Base-by-base conservation (phyloP, 306 rosid species). In the Ammopiptanthus mongolicus region DNA sequence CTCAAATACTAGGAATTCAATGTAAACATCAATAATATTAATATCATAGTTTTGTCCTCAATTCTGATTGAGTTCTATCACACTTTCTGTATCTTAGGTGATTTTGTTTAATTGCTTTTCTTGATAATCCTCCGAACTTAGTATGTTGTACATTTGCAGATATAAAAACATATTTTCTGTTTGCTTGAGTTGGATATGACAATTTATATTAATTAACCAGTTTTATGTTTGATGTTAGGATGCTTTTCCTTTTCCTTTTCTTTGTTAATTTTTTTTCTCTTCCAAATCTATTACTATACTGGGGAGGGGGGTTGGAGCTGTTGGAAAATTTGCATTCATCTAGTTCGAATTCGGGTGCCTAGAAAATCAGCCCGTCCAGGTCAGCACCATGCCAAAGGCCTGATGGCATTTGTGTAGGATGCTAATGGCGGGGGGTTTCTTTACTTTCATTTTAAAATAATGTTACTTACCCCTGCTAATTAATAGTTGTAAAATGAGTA, bases 401-500 rank as follows among this genome's bases (percentile, higher is more conserved):
- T 59, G 53, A 21, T 59, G 23, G 34, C 59, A 59, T 62, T 50
- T 62, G 23, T 33, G 41, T 22, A 55, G 15, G 62, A 58, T 80
- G 76, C 71, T 15, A 42, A 52, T 28, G 34, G n/a, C 68, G 10
- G 28, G 22, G 53, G 25, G 10, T 41, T 36, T 46, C 59, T 67
- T 25, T 63, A 19, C 22, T 39, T 73, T 48, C 14, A 57, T 66
- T 73, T 78, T 73, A 50, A 65, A 63, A 50, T 37, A 68, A 6
- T 59, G 17, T 25, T 66, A n/a, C 61, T 33, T 6, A 15, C 64
- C 56, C 55, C 5, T 53, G 33, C 29, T 52, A 14, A 37, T 55
- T 57, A 22, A 56, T 73, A 62, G 31, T 73, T 58, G 5, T 53
- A 71, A 65, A 72, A 62, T 84, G 76, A 58, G 31, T 56, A 95